A percentile compares a stretch with the other conserved stretches of the same genome.
phyloP scores from a whole-genome alignment of 805 yeast species.

The Peterozyma xylosa region DNA sequence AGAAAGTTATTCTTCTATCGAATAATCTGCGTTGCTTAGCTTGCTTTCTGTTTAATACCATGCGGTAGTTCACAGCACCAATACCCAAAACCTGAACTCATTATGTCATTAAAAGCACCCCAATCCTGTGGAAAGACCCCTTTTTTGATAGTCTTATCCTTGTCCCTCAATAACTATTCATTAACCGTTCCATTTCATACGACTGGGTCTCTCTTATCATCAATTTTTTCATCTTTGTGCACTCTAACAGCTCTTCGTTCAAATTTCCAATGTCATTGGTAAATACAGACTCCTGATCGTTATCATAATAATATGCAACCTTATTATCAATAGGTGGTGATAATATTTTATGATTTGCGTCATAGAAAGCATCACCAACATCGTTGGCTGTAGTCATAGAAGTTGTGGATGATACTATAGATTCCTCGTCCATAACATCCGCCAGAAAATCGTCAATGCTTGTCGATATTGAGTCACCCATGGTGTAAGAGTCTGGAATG shows the following conservation, averaged over 20 bases:
- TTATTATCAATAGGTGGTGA: neutral
- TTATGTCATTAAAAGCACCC: too few species aligned
- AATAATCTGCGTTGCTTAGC: too few species aligned
- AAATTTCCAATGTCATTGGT: conserved; percentile 1
- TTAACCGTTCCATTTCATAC: conserved; percentile 4
- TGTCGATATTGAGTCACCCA: too few species aligned
- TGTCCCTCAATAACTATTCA: neutral
- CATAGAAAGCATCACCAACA: neutral
- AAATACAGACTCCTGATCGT: conserved; percentile 4
- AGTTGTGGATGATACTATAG: neutral
- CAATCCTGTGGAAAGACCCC: too few species aligned
- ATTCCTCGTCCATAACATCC: neutral
- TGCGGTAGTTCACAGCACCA: too few species aligned
- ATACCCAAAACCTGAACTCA: too few species aligned
- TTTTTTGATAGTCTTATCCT: neutral
- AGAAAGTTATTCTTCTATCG: too few species aligned
- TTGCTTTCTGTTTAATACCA: too few species aligned
- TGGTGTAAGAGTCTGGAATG: too few species aligned
- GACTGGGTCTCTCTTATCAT: conserved; percentile 3
- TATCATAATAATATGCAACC: neutral
- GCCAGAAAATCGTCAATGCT: neutral
- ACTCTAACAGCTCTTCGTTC: conserved; percentile 3
- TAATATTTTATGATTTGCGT: neutral
- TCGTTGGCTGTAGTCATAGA: neutral
- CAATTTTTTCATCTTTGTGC: conserved; percentile 3